These are phyloP conservation scores for Cryptococcus amylolentus DNA, from an alignment of 1,284 basidiomycete species.

Conservation along the genomic window DNA sequence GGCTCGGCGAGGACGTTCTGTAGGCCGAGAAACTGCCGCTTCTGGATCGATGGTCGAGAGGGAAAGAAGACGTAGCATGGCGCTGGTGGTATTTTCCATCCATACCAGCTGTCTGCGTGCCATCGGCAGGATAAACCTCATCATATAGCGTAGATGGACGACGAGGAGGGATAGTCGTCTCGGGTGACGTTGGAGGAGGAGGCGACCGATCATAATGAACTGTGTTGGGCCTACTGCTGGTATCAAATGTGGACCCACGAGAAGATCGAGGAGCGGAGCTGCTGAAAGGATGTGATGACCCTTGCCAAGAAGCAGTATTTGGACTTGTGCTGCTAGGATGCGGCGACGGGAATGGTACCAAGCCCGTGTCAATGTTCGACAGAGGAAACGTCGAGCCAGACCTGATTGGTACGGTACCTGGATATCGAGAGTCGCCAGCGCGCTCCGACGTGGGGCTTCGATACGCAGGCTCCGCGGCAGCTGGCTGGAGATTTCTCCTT, in stretches of 20 bases:
- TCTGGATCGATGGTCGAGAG: slow-evolving; percentile 17
- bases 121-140: slow-evolving; percentile 16
- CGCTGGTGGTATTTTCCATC: slow-evolving; percentile 6
- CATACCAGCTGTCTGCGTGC: slow-evolving; percentile 8
- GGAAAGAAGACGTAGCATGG: slow-evolving; percentile 3
- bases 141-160: slow-evolving; percentile 33
- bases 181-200: slow-evolving; percentile 27
- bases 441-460: slow-evolving; percentile 24
- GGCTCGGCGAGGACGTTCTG: slow-evolving; percentile 6
- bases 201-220: slow-evolving; percentile 31
- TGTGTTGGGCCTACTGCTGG: slow-evolving; percentile 15
- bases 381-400: slow-evolving; percentile 10
- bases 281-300: slow-evolving; percentile 3
- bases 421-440: slow-evolving; percentile 32
- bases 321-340: slow-evolving; percentile 13
- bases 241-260: slow-evolving; percentile 7
- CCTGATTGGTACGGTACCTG: slow-evolving; percentile 18
- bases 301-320: neutral
- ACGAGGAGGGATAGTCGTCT: slow-evolving; percentile 27
- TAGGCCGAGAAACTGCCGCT: slow-evolving; percentile 26
- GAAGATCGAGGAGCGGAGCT: slow-evolving; percentile 4
- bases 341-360: slow-evolving; percentile 34
- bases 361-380: slow-evolving; percentile 9
- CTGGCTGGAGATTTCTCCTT: slow-evolving; percentile 9
- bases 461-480: slow-evolving; percentile 3